Evolutionary conservation across 176 grass and related monocot genomes (phyloP), one percentile per base, ranked within the genome.

Genomic region (Musa acuminata): DNA sequence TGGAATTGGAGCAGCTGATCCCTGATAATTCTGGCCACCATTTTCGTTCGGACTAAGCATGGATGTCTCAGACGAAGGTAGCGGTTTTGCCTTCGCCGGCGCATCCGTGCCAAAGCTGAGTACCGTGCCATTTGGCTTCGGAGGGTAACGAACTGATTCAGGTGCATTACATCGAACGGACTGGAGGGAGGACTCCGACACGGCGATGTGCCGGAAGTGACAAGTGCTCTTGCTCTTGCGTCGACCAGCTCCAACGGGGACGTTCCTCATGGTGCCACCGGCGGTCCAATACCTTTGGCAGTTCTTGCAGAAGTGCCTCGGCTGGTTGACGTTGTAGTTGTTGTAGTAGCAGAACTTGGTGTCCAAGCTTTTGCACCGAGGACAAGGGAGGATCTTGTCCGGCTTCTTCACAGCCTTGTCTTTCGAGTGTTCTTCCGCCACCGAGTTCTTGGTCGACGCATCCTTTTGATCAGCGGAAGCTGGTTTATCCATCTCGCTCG

Each of bases 271-370:
- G 75, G 95, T 85, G 13, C 95, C 95, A 0, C 95, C 95, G 0
- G 95, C 90, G 3, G 95, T 99, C 95, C 95, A 99, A 78, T 99
- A 99, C 72, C 95, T 91, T 84, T 99, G 95, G 83, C 95, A 99
- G 51, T 99, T 94, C 84, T 99, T 99, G 86, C 95, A 99, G 84
- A 94, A 99, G 78, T 99, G 86, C 21, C 95, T 82, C 2, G 95
- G 95, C 83, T 99, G 95, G 82, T 91, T 93, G 76, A 91, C 87
- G 80, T 94, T 99, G 70, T 99, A 99, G 82, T 99, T 99, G 80
- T 99, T 99, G 80, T 87, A 94, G 82, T 99, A 99, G 87, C 95
- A 99, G 84, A 98, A 98, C 81, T 98, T 98, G 77, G 95, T 98
- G 82, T 93, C 88, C 84, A 87, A 83, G 82, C 95, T 98, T 77